phyloP scores from a whole-genome alignment of 495 filamentous ascomycete species.

The Trichoderma gamsii region DNA sequence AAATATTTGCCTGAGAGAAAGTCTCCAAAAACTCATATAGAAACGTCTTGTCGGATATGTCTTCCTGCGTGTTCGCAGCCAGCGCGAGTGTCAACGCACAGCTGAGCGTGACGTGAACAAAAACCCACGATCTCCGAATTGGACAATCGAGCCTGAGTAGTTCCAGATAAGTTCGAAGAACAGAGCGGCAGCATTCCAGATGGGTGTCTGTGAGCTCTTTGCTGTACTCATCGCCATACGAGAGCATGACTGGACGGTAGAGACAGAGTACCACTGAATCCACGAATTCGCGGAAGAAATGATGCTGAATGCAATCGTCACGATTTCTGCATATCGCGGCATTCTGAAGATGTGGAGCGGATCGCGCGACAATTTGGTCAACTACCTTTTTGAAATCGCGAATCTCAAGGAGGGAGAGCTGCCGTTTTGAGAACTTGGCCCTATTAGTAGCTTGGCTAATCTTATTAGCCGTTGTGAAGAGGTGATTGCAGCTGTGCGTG shows the following conservation, averaged over 20 bases:
- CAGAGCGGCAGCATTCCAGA: not conserved
- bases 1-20: not conserved
- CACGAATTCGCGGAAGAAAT: conserved; percentile 9
- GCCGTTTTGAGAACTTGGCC: not conserved
- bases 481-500: not conserved
- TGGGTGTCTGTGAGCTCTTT: not conserved
- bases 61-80: not conserved
- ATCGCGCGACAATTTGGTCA: not conserved
- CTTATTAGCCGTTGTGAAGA: not conserved
- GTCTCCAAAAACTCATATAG: not conserved
- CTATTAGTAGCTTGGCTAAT: not conserved
- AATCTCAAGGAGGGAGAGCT: not conserved
- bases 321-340: not conserved
- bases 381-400: not conserved
- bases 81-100: not conserved
- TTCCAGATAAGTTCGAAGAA: not conserved
- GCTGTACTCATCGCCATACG: not conserved
- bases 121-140: not conserved
- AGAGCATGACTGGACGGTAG: not conserved
- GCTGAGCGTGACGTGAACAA: conserved; percentile 6
- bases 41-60: not conserved
- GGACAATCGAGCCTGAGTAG: not conserved
- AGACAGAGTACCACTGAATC: not conserved
- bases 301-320: not conserved
- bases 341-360: not conserved